phyloP scores from a whole-genome alignment of 352 stramenopile genomes.

The Globisporangium abappressorium region DNA sequence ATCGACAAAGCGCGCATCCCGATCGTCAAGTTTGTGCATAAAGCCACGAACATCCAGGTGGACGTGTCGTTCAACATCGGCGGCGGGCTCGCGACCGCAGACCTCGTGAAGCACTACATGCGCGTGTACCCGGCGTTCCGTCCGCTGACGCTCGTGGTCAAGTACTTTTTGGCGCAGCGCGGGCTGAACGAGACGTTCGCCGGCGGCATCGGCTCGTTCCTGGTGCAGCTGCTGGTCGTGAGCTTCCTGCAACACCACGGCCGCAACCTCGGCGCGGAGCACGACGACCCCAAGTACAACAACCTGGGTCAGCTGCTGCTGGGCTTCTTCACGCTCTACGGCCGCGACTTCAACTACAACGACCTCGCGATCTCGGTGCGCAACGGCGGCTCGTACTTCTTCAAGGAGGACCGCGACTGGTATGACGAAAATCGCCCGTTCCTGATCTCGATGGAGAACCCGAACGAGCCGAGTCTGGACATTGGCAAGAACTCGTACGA shows the following conservation, averaged over 20 bases:
- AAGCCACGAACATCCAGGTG: conserved; percentile 82
- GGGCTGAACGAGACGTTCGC: conserved; percentile 94
- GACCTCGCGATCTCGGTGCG: conserved; percentile 91
- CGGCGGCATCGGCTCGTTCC: conserved; percentile 92
- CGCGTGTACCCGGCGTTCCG: conserved; percentile 88
- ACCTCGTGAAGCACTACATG: conserved; percentile 91
- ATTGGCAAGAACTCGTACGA: conserved; percentile 93
- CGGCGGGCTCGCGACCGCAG: conserved; percentile 77
- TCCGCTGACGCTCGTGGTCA: conserved; percentile 93
- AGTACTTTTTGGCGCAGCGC: conserved; percentile 94
- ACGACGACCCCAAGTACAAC: conserved; percentile 70
- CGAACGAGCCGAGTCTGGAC: conserved; percentile 89
- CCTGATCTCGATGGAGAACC: conserved; percentile 93
- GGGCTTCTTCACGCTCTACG: conserved; percentile 95
- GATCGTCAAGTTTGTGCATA: conserved; percentile 96
- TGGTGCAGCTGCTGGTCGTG: conserved; percentile 95
- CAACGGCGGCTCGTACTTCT: conserved; percentile 91
- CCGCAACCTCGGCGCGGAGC: conserved; percentile 40
- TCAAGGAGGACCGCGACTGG: conserved; percentile 82
- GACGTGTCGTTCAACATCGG: conserved; percentile 93
- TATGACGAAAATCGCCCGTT: conserved; percentile 75
- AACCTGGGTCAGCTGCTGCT: conserved; percentile 92
- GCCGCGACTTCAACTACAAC: conserved; percentile 92
- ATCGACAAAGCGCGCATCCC: conserved; percentile 94
- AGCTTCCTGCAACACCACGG: conserved; percentile 92